A percentile compares a stretch with the other conserved stretches of the same genome.
Evolutionary conservation across 2,329 filamentous ascomycete species (phyloP).

Genomic region (Elsinoe batatas): DNA sequence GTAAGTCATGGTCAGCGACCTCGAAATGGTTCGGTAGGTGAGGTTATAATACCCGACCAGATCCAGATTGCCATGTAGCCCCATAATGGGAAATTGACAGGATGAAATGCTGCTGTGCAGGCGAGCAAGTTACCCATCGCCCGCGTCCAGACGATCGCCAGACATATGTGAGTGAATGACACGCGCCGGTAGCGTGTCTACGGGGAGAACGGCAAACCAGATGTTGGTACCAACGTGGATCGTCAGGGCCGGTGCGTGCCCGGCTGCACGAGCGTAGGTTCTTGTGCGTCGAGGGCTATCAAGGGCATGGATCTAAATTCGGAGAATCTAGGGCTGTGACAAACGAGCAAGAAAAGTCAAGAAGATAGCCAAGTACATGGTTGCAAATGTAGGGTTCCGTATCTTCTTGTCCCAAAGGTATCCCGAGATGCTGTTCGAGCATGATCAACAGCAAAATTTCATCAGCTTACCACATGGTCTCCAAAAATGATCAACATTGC

Average conservation of each 20-base stretch:
- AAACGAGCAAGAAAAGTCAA: too few species aligned
- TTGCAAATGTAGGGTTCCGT: too few species aligned
- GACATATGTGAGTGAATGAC: not conserved
- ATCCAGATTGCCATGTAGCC: not conserved
- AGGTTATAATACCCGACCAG: too few species aligned
- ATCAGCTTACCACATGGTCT: not conserved
- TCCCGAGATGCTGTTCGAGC: not conserved
- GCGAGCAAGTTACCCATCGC: too few species aligned
- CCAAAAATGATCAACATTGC: not conserved
- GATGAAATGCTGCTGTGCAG: too few species aligned
- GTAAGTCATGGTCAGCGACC: too few species aligned
- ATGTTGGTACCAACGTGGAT: not conserved
- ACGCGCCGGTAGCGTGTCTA: not conserved
- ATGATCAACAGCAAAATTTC: not conserved
- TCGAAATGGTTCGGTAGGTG: too few species aligned
- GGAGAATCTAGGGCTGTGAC: too few species aligned
- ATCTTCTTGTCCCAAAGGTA: too few species aligned
- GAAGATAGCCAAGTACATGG: too few species aligned
- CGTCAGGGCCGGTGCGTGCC: slow-evolving; percentile 5
- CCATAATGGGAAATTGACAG: not conserved
- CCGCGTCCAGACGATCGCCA: not conserved
- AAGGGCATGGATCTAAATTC: too few species aligned
- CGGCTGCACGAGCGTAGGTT: not conserved
- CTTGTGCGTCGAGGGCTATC: too few species aligned
- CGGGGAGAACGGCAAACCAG: not conserved